Evolutionary conservation across 345 rosid species (phyloP).

Genomic region (Sapria himalayana): DNA sequence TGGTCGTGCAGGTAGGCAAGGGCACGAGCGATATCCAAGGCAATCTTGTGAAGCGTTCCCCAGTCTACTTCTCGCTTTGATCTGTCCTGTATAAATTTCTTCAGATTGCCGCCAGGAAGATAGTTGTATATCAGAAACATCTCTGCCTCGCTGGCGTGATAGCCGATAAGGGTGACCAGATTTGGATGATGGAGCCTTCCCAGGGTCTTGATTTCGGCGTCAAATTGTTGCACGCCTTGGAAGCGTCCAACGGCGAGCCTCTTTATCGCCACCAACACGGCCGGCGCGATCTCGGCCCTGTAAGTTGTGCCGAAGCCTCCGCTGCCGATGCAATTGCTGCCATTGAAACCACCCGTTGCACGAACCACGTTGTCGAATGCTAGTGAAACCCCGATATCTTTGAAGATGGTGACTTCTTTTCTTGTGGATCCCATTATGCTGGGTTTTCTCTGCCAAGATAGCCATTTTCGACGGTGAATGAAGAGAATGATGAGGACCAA

Average conservation of each 20-base stretch:
- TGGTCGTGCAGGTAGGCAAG: slow-evolving; percentile 72
- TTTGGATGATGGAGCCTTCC: slow-evolving; percentile 33
- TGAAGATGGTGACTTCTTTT: slow-evolving; percentile 29
- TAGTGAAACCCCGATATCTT: slow-evolving; percentile 18
- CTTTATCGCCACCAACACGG: slow-evolving; percentile 25
- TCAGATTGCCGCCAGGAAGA: slow-evolving; percentile 42
- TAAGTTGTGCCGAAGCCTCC: slow-evolving; percentile 53
- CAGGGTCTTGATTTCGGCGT: slow-evolving; percentile 38
- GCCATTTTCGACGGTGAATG: slow-evolving; percentile 23
- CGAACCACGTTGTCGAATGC: slow-evolving; percentile 31
- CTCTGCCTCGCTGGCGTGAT: slow-evolving; percentile 38
- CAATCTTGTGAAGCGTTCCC: slow-evolving; percentile 72
- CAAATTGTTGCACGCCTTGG: slow-evolving; percentile 40
- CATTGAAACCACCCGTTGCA: slow-evolving; percentile 35
- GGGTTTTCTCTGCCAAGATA: slow-evolving; percentile 17
- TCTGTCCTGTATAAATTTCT: slow-evolving; percentile 36
- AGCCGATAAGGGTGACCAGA: slow-evolving; percentile 35
- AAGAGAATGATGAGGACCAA: slow-evolving; percentile 22
- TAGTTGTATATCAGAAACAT: slow-evolving; percentile 52
- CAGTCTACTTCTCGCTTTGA: slow-evolving; percentile 33
- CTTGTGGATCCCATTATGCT: slow-evolving; percentile 12
- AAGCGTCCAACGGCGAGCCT: slow-evolving; percentile 40
- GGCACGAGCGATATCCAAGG: slow-evolving; percentile 67
- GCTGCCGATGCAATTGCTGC: slow-evolving; percentile 31
- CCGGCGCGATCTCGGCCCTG: slow-evolving; percentile 30